Conservation (phyloP, 2,329 filamentous ascomycete species). For the Ophiosphaerella korrae region DNA sequence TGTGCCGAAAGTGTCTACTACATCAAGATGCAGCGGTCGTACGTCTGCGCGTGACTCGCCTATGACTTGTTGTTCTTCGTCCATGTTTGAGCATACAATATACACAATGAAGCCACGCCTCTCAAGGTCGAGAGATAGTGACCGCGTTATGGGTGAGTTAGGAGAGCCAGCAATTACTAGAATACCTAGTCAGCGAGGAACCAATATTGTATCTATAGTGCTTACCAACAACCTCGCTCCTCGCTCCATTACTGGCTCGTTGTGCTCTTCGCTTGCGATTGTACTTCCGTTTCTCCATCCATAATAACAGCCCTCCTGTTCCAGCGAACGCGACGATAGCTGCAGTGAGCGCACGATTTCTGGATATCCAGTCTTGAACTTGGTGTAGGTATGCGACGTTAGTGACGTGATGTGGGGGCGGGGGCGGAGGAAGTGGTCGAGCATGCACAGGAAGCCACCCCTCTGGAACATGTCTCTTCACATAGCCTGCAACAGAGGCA, state of each 20-base stretch:
- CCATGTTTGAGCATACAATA: slow-evolving; percentile 80
- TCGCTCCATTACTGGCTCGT: slow-evolving; percentile 79
- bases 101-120: slow-evolving; percentile 92
- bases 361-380: slow-evolving; percentile 71
- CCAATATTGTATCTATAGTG: not conserved
- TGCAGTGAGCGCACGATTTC: slow-evolving; percentile 75
- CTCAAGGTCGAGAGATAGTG: slow-evolving; percentile 84
- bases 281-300: slow-evolving; percentile 64
- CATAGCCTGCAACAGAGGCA: slow-evolving; percentile 71
- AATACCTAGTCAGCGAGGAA: slow-evolving; percentile 10
- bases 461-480: slow-evolving; percentile 71
- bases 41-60: slow-evolving; percentile 81
- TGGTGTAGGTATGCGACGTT: slow-evolving; percentile 57
- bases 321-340: slow-evolving; percentile 73
- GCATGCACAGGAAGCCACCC: slow-evolving; percentile 75
- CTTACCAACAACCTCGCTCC: slow-evolving; percentile 76
- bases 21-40: slow-evolving; percentile 78
- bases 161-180: slow-evolving; percentile 87
- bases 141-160: slow-evolving; percentile 80
- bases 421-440: slow-evolving; percentile 60
- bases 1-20: slow-evolving; percentile 74
- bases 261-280: slow-evolving; percentile 73
- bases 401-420: slow-evolving; percentile 51
- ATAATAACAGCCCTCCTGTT: slow-evolving; percentile 64
- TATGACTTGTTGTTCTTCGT: slow-evolving; percentile 82